These are phyloP conservation scores for Penicillium vulpinum DNA, from an alignment of 2,329 filamentous ascomycete genomes.

Conservation along the genomic window DNA sequence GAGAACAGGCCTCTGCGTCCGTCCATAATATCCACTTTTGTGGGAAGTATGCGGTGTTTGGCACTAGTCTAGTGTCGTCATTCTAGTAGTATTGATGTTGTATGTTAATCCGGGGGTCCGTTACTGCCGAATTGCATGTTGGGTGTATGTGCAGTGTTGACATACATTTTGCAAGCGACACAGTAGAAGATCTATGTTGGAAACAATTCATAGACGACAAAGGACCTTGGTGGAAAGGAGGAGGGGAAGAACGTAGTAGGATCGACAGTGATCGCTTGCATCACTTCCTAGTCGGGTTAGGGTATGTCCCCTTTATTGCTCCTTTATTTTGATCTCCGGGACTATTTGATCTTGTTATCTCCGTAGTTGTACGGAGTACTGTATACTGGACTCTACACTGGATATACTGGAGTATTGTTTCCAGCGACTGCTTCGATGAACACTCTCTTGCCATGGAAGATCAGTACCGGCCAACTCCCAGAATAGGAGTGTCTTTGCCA, in stretches of 20 bases:
- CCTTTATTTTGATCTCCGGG: background rate
- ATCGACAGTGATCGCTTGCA: background rate
- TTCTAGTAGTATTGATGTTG: background rate
- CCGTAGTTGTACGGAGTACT: no score
- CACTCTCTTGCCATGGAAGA: background rate
- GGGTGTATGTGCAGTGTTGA: background rate
- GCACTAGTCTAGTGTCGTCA: background rate
- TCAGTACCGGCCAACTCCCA: background rate
- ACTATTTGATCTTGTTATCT: background rate
- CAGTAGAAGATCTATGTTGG: background rate
- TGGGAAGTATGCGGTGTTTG: conserved; percentile 1
- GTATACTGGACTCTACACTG: background rate
- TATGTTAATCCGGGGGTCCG: background rate
- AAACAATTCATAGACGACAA: background rate
- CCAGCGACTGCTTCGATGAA: no score
- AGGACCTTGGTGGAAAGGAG: background rate
- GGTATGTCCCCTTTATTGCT: background rate
- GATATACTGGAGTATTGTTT: background rate
- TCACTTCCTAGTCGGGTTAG: background rate
- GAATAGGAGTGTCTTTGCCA: background rate
- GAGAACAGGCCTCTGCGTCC: conserved; percentile 4
- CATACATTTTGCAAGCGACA: background rate
- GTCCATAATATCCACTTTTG: conserved; percentile 6
- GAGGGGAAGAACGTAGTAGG: background rate
- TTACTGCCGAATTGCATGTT: background rate